A percentile compares a stretch with the other conserved stretches of the same genome.
phyloP scores from a whole-genome alignment of 1,284 basidiomycete genomes.

The Stereum hirsutum region DNA sequence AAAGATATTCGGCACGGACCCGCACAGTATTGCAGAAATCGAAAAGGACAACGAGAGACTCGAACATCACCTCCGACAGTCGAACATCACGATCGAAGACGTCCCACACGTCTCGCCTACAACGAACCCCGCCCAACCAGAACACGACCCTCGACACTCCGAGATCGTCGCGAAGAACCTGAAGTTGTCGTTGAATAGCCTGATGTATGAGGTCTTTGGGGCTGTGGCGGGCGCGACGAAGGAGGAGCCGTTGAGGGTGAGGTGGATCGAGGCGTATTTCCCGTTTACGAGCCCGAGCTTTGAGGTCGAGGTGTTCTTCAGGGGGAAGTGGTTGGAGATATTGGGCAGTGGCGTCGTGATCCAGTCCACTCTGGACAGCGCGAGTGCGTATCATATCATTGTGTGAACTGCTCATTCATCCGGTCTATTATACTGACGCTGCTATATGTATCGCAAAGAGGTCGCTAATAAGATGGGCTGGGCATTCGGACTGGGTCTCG shows the following conservation, averaged over 20 bases:
- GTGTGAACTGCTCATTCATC: slow-evolving; percentile 4
- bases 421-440: neutral
- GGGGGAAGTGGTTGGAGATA: slow-evolving; percentile 96
- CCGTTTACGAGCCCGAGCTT: slow-evolving; percentile 97
- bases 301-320: slow-evolving; percentile 96
- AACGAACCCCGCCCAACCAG: slow-evolving; percentile 77
- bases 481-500: slow-evolving; percentile 97
- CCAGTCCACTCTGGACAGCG: slow-evolving; percentile 81
- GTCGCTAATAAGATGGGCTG: slow-evolving; percentile 84
- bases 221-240: slow-evolving; percentile 35
- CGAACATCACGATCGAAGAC: slow-evolving; percentile 84
- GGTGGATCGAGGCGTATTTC: slow-evolving; percentile 98
- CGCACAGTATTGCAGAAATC: slow-evolving; percentile 47
- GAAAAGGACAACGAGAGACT: slow-evolving; percentile 60
- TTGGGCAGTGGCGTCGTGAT: slow-evolving; percentile 90
- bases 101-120: slow-evolving; percentile 61
- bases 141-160: slow-evolving; percentile 67
- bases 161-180: slow-evolving; percentile 76
- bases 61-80: slow-evolving; percentile 46
- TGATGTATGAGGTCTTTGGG: slow-evolving; percentile 83
- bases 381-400: slow-evolving; percentile 48
- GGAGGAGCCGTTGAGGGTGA: slow-evolving; percentile 68
- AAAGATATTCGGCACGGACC: slow-evolving; percentile 57
- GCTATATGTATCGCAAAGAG: slow-evolving; percentile 30
- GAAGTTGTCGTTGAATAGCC: slow-evolving; percentile 85